A percentile compares a stretch with the other conserved stretches of the same genome.
Evolutionary conservation across 805 yeast genomes (phyloP).

Genomic region (Candida insectorum): DNA sequence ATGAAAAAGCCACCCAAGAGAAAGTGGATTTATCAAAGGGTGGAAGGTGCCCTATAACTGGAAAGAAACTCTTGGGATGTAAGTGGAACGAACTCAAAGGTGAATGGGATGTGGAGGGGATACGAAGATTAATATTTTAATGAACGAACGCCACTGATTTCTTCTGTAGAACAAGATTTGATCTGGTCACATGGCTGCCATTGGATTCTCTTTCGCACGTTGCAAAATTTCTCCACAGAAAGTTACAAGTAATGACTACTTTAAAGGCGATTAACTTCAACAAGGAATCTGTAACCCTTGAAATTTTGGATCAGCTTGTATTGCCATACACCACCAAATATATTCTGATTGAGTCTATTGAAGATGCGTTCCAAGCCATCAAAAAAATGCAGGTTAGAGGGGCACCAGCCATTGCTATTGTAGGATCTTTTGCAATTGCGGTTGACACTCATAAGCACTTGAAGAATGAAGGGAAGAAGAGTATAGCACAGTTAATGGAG

Average conservation of each 20-base stretch:
- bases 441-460: slow-evolving; percentile 52
- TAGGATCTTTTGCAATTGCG: slow-evolving; percentile 79
- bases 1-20: slow-evolving; percentile 10
- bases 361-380: slow-evolving; percentile 81
- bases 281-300: slow-evolving; percentile 41
- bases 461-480: slow-evolving; percentile 11
- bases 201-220: too few relatives aligned
- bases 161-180: background rate
- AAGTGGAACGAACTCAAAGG: slow-evolving; percentile 53
- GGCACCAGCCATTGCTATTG: slow-evolving; percentile 97
- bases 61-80: slow-evolving; percentile 69
- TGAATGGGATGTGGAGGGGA: slow-evolving; percentile 71
- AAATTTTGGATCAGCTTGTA: slow-evolving; percentile 74
- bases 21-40: slow-evolving; percentile 41
- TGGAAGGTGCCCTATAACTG: slow-evolving; percentile 83
- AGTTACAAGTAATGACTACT: slow-evolving; percentile 16
- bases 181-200: too few relatives aligned
- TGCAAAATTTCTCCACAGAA: too few relatives aligned
- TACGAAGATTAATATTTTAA: slow-evolving; percentile 69
- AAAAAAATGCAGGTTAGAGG: slow-evolving; percentile 93
- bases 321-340: slow-evolving; percentile 80
- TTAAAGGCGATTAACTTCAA: slow-evolving; percentile 68
- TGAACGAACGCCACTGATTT: too few relatives aligned
- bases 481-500: slow-evolving; percentile 31
- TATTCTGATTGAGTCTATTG: slow-evolving; percentile 56